Evolutionary conservation across 257 asterid genomes (phyloP).

Genomic region (Scutellaria galericulata): DNA sequence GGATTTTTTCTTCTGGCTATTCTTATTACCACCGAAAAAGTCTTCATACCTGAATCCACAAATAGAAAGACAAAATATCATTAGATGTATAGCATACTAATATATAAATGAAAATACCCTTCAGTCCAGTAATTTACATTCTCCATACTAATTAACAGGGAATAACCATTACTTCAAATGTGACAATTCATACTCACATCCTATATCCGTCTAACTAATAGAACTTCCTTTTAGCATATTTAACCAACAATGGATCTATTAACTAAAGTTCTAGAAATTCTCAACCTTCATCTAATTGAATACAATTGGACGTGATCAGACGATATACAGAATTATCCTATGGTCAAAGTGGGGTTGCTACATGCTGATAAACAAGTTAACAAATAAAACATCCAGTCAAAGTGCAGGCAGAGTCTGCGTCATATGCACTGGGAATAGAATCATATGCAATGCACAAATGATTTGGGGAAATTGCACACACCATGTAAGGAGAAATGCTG

Average conservation of each 20-base stretch:
- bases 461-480: background rate
- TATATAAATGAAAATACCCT: constrained; percentile 23
- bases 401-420: background rate
- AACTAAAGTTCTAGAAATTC: constrained; percentile 17
- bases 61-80: constrained; percentile 25
- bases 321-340: constrained; percentile 1
- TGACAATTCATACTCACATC: constrained; percentile 28
- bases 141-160: background rate
- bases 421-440: background rate
- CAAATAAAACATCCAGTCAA: background rate
- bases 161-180: background rate
- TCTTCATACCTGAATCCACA: constrained; percentile 70
- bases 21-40: constrained; percentile 62
- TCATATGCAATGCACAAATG: constrained; percentile 1
- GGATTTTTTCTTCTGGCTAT: constrained; percentile 55
- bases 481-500: background rate
- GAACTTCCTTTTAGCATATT: constrained; percentile 5
- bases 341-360: constrained; percentile 7
- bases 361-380: background rate
- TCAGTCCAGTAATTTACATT: constrained; percentile 20
- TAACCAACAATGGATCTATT: background rate
- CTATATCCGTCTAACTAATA: background rate
- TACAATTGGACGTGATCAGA: background rate
- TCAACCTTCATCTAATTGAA: background rate
- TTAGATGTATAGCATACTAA: constrained; percentile 18